Conservation (phyloP, 768 basidiomycete species). For the Collybia nuda region DNA sequence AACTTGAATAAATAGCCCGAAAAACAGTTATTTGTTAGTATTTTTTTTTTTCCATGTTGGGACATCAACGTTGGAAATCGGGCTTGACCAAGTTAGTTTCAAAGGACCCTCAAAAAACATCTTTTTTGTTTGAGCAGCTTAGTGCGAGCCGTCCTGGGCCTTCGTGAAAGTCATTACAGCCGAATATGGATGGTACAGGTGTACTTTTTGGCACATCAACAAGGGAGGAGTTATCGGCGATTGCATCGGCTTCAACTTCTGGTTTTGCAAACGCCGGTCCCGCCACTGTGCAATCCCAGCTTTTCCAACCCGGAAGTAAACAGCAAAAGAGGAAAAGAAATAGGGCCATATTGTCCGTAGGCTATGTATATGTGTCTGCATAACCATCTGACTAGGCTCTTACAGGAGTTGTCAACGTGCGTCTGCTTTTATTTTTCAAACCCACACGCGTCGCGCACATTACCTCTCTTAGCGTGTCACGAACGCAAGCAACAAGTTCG, state of each 20-base stretch:
- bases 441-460: neutral
- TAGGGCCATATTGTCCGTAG: slow-evolving; percentile 12
- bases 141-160: too few species aligned
- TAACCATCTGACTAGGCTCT: neutral
- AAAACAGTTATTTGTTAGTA: too few species aligned
- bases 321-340: slow-evolving; percentile 13
- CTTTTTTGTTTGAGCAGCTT: too few species aligned
- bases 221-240: slow-evolving; percentile 11
- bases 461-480: slow-evolving; percentile 11
- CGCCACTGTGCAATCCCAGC: neutral
- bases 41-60: too few species aligned
- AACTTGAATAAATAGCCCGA: too few species aligned
- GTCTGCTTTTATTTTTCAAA: neutral
- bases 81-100: too few species aligned
- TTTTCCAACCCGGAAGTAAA: neutral
- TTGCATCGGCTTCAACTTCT: slow-evolving; percentile 13
- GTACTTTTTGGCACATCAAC: neutral
- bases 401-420: slow-evolving; percentile 15
- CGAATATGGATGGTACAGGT: neutral
- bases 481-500: slow-evolving; percentile 17
- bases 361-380: neutral
- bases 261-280: slow-evolving; percentile 6
- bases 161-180: too few species aligned
- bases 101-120: too few species aligned
- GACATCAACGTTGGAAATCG: too few species aligned